phyloP scores from a whole-genome alignment of 208 protist species.

The Giardia muris region DNA sequence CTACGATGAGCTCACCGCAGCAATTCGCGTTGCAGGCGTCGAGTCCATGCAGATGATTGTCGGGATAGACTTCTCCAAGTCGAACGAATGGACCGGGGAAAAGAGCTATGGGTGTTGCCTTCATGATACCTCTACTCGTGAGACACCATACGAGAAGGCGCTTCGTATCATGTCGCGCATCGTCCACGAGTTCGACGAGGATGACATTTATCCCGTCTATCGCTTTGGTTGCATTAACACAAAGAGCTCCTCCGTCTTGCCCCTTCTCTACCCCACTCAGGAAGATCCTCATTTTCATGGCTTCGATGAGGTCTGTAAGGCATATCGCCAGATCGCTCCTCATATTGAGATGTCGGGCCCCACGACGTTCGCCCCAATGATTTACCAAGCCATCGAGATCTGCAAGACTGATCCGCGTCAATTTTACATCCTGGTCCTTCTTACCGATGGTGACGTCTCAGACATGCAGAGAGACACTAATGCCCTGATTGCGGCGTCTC shows the following conservation, averaged over 20 bases:
- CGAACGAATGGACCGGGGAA: slow-evolving; percentile 37
- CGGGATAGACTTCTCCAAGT: slow-evolving; percentile 41
- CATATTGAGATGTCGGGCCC: slow-evolving; percentile 22
- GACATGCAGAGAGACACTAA: slow-evolving; percentile 4
- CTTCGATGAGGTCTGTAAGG: background rate
- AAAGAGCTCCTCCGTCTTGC: background rate
- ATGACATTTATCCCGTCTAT: slow-evolving; percentile 33
- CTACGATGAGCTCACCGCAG: background rate
- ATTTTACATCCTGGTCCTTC: slow-evolving; percentile 27
- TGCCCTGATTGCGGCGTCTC: slow-evolving; percentile 40
- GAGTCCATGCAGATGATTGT: slow-evolving; percentile 14
- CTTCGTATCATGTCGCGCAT: slow-evolving; percentile 27
- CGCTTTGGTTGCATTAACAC: slow-evolving; percentile 30
- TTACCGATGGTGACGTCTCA: slow-evolving; percentile 37
- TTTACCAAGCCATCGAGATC: slow-evolving; percentile 20
- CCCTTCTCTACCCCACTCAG: slow-evolving; percentile 15
- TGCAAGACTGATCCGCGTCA: background rate
- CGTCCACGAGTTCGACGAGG: slow-evolving; percentile 43
- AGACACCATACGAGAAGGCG: slow-evolving; percentile 39
- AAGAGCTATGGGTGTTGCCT: slow-evolving; percentile 33
- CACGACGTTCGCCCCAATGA: slow-evolving; percentile 32
- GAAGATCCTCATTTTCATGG: slow-evolving; percentile 19
- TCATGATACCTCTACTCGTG: slow-evolving; percentile 11
- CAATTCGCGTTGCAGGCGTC: background rate
- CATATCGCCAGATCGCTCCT: background rate